Evolutionary conservation across 2,329 filamentous ascomycete genomes (phyloP).

Genomic region (Gnomoniopsis smithogilvyi): DNA sequence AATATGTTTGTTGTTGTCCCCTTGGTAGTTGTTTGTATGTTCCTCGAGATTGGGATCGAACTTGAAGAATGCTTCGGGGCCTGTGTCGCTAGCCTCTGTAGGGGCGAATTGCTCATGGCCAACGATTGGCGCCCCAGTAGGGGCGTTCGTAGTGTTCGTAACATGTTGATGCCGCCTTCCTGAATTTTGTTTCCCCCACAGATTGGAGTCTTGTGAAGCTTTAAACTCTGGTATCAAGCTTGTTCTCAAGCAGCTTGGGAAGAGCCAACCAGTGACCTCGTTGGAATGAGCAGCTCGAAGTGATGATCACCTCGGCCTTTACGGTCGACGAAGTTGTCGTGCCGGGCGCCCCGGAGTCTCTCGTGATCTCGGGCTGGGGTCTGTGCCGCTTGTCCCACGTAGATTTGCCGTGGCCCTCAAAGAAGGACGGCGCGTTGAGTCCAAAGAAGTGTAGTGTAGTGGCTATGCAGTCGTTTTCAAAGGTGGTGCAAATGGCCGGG

Average conservation of each 20-base stretch:
- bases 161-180: background rate
- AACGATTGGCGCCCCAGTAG: conserved; percentile 2
- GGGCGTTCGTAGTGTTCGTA: conserved; percentile 9
- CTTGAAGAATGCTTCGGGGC: background rate
- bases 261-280: background rate
- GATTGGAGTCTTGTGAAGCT: background rate
- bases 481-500: background rate
- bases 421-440: background rate
- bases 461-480: background rate
- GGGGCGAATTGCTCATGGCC: background rate
- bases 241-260: background rate
- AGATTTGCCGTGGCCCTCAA: background rate
- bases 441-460: background rate
- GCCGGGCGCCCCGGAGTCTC: background rate
- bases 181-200: background rate
- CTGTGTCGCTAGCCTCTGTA: conserved; percentile 5
- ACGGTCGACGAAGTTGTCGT: background rate
- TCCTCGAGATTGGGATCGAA: background rate
- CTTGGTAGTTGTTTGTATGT: background rate
- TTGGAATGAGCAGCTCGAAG: background rate
- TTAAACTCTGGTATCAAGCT: background rate
- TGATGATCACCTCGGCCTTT: background rate
- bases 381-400: background rate
- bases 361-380: background rate
- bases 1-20: background rate